A percentile compares a stretch with the other conserved stretches of the same genome.
These are phyloP conservation scores for Aspergillus nanangensis DNA, from an alignment of 495 filamentous ascomycete species.

Conservation along the genomic window DNA sequence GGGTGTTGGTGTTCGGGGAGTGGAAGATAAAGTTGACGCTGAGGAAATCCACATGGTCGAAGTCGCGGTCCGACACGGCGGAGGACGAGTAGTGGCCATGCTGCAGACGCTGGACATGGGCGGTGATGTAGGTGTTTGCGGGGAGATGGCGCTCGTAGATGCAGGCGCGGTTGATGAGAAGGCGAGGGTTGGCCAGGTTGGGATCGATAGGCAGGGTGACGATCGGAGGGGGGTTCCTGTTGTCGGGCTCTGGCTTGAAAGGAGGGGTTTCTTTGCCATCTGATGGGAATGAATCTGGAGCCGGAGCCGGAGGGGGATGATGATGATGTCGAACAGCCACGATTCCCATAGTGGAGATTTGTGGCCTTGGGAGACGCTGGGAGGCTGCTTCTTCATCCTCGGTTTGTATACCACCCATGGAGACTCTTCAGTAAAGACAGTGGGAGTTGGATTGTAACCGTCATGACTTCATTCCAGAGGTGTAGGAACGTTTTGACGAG, in stretches of 20 bases:
- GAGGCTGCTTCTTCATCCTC: no score
- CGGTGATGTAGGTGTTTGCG: conserved; percentile 47
- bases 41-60: conserved; percentile 48
- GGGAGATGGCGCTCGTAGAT: conserved; percentile 49
- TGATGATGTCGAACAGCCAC: no score
- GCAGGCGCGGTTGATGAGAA: conserved; percentile 41
- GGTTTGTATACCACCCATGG: no score
- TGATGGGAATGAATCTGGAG: no score
- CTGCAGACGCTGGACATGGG: conserved; percentile 47
- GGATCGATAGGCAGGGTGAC: conserved; percentile 18
- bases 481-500: no score
- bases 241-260: background rate
- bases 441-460: no score
- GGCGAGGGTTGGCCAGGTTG: conserved; percentile 38
- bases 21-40: conserved; percentile 48
- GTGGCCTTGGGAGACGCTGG: no score
- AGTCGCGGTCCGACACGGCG: conserved; percentile 33
- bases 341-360: no score
- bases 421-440: no score
- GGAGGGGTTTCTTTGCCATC: background rate
- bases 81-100: conserved; percentile 44
- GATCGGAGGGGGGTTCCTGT: background rate
- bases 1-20: conserved; percentile 30
- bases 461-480: no score
- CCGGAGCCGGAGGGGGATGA: no score